Evolutionary conservation across 2,329 filamentous ascomycete species (phyloP), one percentile per base, ranked within the genome.

Genomic region (Cyanodermella asteris): DNA sequence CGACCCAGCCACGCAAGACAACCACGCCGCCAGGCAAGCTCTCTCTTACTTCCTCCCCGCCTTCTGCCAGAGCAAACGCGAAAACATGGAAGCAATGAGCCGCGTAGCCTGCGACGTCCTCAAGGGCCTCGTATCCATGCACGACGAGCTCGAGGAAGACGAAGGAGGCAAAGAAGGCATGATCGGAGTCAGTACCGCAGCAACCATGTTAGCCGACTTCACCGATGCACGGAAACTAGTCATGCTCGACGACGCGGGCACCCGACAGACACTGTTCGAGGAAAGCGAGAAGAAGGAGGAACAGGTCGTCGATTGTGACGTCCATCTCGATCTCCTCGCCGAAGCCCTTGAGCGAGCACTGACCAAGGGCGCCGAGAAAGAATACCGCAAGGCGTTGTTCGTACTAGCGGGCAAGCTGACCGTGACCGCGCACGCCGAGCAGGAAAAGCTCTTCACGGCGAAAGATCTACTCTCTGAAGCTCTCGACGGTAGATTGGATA

Each of bases 41-140:
- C 58, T 94, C 27, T 80, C 77, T 35, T 94, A 94, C 48, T 93
- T 93, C 59, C 55, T 94, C 18, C 84, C 84, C 0, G 82, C 93
- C 0, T 94, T 90, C 53, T 87, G 78, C 46, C 91, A 84, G 47
- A 82, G 75, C 6, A 64, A 77, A 3, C 48, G 70, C 4, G 73
- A 77, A 34, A 91, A 93, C 40, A 81, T 87, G 34, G 64, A 73
- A 15, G 61, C 80, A 17, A 81, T 94, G 74, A 66, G 69, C 5
- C 52, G 57, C 11, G 64, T 93, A 12, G 65, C 74, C 0, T 62
- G 84, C 3, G 64, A 73, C 14, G 68, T 80, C 0, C 53, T 94
- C 7, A 72, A 80, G 34, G 66, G 72, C 8, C 61, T 91, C 1
- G 41, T 61, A 27, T 50, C 56, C 19, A 49, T 59, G 16, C 56